Evolutionary conservation across 495 filamentous ascomycete species (phyloP).

Genomic region (Penicillium coprophilum): DNA sequence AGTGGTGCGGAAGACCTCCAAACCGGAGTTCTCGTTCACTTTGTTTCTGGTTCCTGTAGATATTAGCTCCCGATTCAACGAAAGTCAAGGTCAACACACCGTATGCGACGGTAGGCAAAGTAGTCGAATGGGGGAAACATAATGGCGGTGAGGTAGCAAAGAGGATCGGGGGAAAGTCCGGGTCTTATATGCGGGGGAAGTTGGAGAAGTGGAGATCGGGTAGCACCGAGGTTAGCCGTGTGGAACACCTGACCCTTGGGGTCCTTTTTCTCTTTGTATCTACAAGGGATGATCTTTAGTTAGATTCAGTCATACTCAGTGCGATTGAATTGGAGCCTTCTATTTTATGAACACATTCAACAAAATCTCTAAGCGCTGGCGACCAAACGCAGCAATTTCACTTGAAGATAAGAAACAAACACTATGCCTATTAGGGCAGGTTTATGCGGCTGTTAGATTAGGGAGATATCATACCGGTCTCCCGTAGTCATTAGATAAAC

Average conservation of each 20-base stretch:
- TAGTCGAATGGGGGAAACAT: constrained; percentile 63
- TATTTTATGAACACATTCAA: background rate
- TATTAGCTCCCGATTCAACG: background rate
- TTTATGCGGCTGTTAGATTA: background rate
- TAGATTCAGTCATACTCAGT: no score
- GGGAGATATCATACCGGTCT: background rate
- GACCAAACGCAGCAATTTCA: background rate
- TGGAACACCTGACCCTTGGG: constrained; percentile 10
- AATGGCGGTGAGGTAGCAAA: constrained; percentile 12
- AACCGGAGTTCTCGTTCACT: constrained; percentile 68
- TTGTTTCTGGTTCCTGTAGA: constrained; percentile 73
- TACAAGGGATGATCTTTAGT: no score
- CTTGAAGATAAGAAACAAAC: background rate
- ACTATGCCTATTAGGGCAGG: constrained; percentile 5
- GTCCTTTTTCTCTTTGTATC: no score
- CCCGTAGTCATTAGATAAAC: background rate
- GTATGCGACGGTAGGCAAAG: constrained; percentile 53
- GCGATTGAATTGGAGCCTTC: no score
- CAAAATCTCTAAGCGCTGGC: background rate
- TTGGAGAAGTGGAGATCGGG: constrained; percentile 18
- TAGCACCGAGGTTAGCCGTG: constrained; percentile 9
- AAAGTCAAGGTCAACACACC: constrained; percentile 36
- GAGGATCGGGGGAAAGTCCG: constrained; percentile 6
- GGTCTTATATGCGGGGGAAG: constrained; percentile 34
- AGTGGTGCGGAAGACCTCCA: constrained; percentile 59